These are phyloP conservation scores for Macaranga tanarius DNA, from an alignment of 441 rosid genomes.

Conservation along the genomic window DNA sequence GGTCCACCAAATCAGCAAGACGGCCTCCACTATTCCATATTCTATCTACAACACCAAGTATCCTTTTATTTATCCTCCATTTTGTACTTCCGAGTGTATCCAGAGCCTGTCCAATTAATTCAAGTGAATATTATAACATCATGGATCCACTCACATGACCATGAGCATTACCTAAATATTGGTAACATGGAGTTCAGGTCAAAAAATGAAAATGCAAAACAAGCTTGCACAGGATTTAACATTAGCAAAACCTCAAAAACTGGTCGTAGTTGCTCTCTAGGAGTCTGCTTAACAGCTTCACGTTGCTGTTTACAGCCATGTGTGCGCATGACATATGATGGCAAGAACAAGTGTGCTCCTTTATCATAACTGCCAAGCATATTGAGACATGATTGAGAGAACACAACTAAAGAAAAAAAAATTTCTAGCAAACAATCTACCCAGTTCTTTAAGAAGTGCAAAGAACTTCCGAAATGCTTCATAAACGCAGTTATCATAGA, in stretches of 20 bases:
- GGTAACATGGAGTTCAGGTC: not conserved
- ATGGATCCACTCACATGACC: constrained; percentile 2
- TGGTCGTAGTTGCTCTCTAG: constrained; percentile 57
- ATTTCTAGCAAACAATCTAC: constrained; percentile 1
- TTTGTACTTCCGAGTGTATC: constrained; percentile 91
- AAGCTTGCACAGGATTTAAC: constrained; percentile 18
- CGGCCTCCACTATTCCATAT: constrained; percentile 91
- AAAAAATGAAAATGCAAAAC: not conserved
- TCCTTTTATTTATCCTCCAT: constrained; percentile 91
- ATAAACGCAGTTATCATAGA: not conserved
- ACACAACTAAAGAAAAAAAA: constrained; percentile 1
- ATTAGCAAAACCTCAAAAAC: constrained; percentile 72
- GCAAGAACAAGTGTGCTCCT: constrained; percentile 86
- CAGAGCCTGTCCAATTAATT: constrained; percentile 61
- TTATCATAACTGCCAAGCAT: constrained; percentile 66
- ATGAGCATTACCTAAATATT: constrained; percentile 10
- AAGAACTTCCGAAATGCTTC: not conserved
- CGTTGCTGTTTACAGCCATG: constrained; percentile 88
- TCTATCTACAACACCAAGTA: constrained; percentile 74
- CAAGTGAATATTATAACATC: constrained; percentile 18
- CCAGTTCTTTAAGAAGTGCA: not conserved
- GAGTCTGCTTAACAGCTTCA: constrained; percentile 65
- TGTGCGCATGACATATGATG: constrained; percentile 86
- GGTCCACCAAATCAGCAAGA: constrained; percentile 81
- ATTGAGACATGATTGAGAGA: constrained; percentile 16